Evolutionary conservation across 768 basidiomycete genomes (phyloP), one percentile per base, ranked within the genome.

Genomic region (Lentinus brumalis): DNA sequence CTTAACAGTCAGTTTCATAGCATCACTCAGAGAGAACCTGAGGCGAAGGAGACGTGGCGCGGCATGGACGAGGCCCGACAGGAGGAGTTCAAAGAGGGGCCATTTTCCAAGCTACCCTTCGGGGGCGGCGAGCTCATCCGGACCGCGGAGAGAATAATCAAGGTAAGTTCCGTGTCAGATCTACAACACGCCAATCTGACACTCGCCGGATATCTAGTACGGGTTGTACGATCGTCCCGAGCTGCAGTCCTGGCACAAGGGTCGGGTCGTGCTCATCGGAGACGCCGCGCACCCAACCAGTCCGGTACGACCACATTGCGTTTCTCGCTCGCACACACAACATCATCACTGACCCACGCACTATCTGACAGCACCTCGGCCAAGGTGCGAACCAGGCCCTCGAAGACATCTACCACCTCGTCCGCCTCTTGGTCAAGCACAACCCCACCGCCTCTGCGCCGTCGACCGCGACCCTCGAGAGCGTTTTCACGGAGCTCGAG

Each of bases 201-300:
- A 15, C 14, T 6, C 40, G 6, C 9, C 3, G 8, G 11, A 9
- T 21, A 29, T 26, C 6, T 1, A 79, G 77, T 79, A 73, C 60
- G 80, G 78, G 5, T 56, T 80, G 52, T 81, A 81, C 61, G 78
- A 79, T 61, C 76, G 79, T 15, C 76, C 77, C 7, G 76, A 77
- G 47, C 65, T 80, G 30, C 60, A 68, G 31, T 66, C 71, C 3
- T 81, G 80, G 80, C 74, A 79, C 62, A 71, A 73, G 41, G 76
- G 76, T 21, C 72, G 79, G 14, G 75, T 80, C 11, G 71, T 78
- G 8, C 72, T 81, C 40, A 69, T 79, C 11, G 79, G 80, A 7
- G 80, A 81, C 63, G 79, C 78, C 7, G 80, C 79, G 5, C 79
- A 81, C 63, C 79, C 79, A 4, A 79, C 79, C 5, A 78, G 76